Evolutionary conservation across 768 basidiomycete species (phyloP), one percentile per base, ranked within the genome.

Genomic region (Collybia nuda): DNA sequence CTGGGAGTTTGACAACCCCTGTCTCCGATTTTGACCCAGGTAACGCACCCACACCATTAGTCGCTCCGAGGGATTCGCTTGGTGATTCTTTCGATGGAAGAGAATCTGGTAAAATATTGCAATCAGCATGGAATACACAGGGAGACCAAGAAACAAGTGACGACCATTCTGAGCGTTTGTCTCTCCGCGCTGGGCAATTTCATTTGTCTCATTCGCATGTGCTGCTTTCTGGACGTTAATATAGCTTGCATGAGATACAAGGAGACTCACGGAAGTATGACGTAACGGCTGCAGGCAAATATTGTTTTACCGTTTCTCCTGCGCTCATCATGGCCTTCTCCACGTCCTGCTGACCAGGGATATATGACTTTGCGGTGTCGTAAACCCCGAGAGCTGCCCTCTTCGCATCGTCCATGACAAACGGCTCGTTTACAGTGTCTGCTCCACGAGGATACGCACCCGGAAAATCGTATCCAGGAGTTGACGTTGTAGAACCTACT

Each of bases 331-430:
- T 29, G 4, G 56, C 57, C 21, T 60, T 50, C 53, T 56, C 56
- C 3, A 66, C 56, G 24, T 60, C 56, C 17, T 55, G 48, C 36
- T 59, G 61, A 9, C 44, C 54, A 3, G 62, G 65, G 24, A 65
- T 45, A 29, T 59, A 58, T 24, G 57, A 49, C n/a, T 53, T 55
- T 26, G 57, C 58, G 4, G 57, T 47, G 21, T 62, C 57, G 19
- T 53, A 40, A 11, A 50, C 53, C 2, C 39, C 47, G 15, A 44
- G 37, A 2, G 50, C 44, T 12, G 41, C 40, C 15, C 45, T 48
- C 37, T 47, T 47, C 17, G 46, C 38, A 18, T 48, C 32, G 4
- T 40, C 43, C 32, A 35, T 40, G 2, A 32, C 44, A 9, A 40
- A 48, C 11, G 26, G 15, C 11, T 19, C 24, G 4, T 48, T 28